These are phyloP conservation scores for Rubus parviflorus DNA, from an alignment of 306 rosid species.

Conservation along the genomic window DNA sequence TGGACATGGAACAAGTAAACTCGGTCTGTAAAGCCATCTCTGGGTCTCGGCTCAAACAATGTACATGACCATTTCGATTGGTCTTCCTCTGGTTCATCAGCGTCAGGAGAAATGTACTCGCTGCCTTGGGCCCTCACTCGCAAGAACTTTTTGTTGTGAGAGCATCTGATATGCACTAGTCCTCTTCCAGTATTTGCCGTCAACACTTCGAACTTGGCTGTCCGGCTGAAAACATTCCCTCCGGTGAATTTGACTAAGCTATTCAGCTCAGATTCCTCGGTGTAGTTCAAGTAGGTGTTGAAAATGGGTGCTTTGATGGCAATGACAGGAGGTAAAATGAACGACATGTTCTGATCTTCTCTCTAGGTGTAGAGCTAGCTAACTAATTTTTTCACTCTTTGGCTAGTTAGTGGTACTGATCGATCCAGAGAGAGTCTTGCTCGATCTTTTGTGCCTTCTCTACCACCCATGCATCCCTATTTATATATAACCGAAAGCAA, in stretches of 20 bases:
- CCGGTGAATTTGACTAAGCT: too few species aligned
- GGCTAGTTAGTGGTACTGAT: too few species aligned
- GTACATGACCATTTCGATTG: background rate
- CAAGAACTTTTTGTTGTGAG: background rate
- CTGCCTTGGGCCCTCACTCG: background rate
- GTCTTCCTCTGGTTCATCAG: background rate
- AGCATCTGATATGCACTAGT: background rate
- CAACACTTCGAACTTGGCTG: background rate
- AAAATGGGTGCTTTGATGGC: too few species aligned
- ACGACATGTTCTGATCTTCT: too few species aligned
- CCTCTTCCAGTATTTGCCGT: background rate
- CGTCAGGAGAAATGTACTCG: background rate
- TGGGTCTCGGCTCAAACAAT: background rate
- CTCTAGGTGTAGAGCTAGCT: too few species aligned
- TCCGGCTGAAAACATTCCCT: background rate
- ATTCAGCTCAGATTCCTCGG: background rate
- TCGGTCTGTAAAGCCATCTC: background rate
- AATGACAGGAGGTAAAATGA: too few species aligned
- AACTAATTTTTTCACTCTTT: too few species aligned
- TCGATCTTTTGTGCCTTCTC: too few species aligned
- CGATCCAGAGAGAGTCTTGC: too few species aligned
- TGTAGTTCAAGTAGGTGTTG: background rate
- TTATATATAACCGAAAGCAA: too few species aligned
- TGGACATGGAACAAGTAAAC: background rate
- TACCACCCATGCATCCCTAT: too few species aligned